phyloP scores from a whole-genome alignment of 83 land plant genomes.

The Isoetes engelmannii region DNA sequence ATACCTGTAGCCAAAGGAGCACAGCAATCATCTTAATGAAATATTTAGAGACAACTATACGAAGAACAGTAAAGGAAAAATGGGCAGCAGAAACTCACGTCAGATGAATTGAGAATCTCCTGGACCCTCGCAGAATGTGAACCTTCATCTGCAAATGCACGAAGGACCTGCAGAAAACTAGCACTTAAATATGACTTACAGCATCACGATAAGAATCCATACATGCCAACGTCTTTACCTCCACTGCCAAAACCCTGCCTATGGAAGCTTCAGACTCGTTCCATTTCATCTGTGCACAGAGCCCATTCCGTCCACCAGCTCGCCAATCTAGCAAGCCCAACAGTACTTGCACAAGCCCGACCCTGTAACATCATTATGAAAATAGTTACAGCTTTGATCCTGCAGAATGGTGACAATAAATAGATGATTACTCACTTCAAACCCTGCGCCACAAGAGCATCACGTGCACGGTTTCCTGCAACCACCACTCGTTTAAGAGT shows the following conservation, averaged over 20 bases:
- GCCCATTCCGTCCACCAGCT: conserved; percentile 94
- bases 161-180: conserved; percentile 64
- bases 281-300: conserved; percentile 96
- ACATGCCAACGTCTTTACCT: conserved; percentile 40
- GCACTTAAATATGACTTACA: not conserved
- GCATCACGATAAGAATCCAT: not conserved
- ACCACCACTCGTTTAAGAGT: conserved; percentile 92
- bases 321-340: conserved; percentile 97
- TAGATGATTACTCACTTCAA: conserved; percentile 54
- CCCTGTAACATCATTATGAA: conserved; percentile 39
- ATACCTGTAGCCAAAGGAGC: conserved; percentile 47
- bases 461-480: conserved; percentile 98
- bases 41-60: not conserved
- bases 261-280: conserved; percentile 98
- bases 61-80: not conserved
- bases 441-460: conserved; percentile 99
- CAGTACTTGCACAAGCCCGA: conserved; percentile 92
- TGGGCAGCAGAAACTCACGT: conserved; percentile 45
- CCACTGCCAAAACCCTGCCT: conserved; percentile 90
- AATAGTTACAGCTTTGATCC: not conserved
- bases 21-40: not conserved
- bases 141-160: conserved; percentile 95
- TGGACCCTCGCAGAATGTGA: conserved; percentile 89
- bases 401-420: not conserved
- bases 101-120: conserved; percentile 64